phyloP scores from a whole-genome alignment of 208 protist genomes.

The Leishmania braziliensis region DNA sequence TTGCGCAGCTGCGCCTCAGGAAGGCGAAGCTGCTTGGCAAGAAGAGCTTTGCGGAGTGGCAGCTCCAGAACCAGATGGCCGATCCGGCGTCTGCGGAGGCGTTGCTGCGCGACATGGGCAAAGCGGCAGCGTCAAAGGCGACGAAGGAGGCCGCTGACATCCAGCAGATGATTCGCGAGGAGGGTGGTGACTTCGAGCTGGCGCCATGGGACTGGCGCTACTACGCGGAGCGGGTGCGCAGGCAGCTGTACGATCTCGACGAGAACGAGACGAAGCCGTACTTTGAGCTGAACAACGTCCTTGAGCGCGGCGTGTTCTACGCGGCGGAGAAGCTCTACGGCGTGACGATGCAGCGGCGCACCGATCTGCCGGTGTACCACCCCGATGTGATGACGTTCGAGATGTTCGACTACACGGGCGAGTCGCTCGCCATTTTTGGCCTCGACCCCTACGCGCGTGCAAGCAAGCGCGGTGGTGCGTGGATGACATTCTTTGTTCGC shows the following conservation, averaged over 20 bases:
- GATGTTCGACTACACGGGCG: slow-evolving; percentile 36
- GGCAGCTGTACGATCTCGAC: slow-evolving; percentile 48
- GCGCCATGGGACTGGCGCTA: slow-evolving; percentile 59
- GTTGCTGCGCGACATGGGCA: slow-evolving; percentile 34
- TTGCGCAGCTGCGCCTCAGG: slow-evolving; percentile 37
- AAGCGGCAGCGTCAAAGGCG: not conserved
- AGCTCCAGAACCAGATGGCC: slow-evolving; percentile 56
- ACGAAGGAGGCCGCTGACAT: slow-evolving; percentile 42
- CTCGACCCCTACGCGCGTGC: slow-evolving; percentile 52
- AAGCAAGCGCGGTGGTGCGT: slow-evolving; percentile 56
- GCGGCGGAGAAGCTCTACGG: slow-evolving; percentile 61
- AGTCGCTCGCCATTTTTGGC: slow-evolving; percentile 43
- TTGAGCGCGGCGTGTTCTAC: slow-evolving; percentile 59
- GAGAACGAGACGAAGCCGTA: slow-evolving; percentile 52
- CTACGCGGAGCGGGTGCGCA: slow-evolving; percentile 54
- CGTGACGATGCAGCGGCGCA: slow-evolving; percentile 42
- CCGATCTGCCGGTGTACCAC: slow-evolving; percentile 55
- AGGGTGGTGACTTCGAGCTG: slow-evolving; percentile 39
- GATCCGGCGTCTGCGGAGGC: slow-evolving; percentile 25
- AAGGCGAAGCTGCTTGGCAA: slow-evolving; percentile 53
- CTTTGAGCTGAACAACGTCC: slow-evolving; percentile 58
- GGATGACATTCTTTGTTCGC: slow-evolving; percentile 59
- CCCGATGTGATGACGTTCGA: slow-evolving; percentile 43
- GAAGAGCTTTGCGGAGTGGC: slow-evolving; percentile 56
- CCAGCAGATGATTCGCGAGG: slow-evolving; percentile 22